Conservation (phyloP, 257 asterid species). For the Plantago elongata region DNA sequence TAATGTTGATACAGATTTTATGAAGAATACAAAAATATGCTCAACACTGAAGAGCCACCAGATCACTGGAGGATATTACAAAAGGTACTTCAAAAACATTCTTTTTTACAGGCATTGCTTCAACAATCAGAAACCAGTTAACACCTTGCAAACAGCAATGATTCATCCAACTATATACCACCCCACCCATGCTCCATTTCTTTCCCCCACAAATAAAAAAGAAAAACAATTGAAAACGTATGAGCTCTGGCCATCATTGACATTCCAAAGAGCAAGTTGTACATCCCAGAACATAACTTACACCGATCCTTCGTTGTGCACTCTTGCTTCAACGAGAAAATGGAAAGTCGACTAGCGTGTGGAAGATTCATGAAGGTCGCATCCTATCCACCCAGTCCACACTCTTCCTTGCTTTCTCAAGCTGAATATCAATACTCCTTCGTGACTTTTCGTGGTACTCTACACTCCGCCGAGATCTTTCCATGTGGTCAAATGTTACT, state of each 20-base stretch:
- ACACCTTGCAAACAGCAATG: not conserved
- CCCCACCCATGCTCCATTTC: not conserved
- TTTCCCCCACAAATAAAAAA: not conserved
- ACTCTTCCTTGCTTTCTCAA: conserved; percentile 48
- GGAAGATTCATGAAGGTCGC: conserved; percentile 27
- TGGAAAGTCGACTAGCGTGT: not conserved
- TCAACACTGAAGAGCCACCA: no score
- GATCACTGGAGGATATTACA: not conserved
- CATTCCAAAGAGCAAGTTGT: conserved; percentile 4
- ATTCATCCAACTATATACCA: conserved; percentile 9
- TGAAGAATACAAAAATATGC: no score
- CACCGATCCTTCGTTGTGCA: not conserved
- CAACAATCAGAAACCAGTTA: conserved; percentile 3
- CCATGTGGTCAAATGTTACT: conserved; percentile 37
- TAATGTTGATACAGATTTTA: no score
- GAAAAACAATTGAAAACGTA: not conserved
- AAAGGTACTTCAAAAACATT: not conserved
- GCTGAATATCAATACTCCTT: conserved; percentile 43
- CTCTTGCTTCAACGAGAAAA: not conserved
- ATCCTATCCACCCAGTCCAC: conserved; percentile 57
- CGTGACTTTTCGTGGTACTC: conserved; percentile 46
- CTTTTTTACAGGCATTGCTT: not conserved
- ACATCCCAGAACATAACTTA: conserved; percentile 18
- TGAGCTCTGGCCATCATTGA: not conserved
- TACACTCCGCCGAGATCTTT: conserved; percentile 49